These are phyloP conservation scores for Penicillium sp. DNA, from an alignment of 2,329 filamentous ascomycete genomes.

Conservation along the genomic window DNA sequence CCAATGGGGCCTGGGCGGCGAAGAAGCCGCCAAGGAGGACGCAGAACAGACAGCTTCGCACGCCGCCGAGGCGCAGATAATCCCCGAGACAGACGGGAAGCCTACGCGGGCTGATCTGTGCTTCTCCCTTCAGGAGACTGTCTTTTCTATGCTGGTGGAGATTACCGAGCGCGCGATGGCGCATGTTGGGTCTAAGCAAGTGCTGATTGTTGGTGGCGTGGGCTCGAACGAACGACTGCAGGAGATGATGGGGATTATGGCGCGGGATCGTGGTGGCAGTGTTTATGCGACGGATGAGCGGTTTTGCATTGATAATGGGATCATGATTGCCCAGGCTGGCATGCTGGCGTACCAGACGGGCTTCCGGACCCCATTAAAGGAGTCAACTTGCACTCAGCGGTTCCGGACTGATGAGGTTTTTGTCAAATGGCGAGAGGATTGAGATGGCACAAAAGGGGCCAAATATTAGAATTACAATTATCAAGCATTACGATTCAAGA, in stretches of 20 bases:
- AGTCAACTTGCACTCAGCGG: conserved; percentile 82
- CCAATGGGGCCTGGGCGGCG: conserved; percentile 39
- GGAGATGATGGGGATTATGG: conserved; percentile 99
- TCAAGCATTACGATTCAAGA: conserved; percentile 25
- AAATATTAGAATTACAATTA: conserved; percentile 5
- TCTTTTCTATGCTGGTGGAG: conserved; percentile 96
- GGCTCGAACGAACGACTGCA: conserved; percentile 93
- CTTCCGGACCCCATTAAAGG: conserved; percentile 72
- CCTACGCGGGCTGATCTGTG: conserved; percentile 81
- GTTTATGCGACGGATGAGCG: conserved; percentile 95
- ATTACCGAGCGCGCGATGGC: conserved; percentile 99
- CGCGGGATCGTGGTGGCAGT: conserved; percentile 79
- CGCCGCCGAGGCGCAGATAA: conserved; percentile 23
- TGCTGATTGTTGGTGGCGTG: conserved; percentile 92
- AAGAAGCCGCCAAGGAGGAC: conserved; percentile 56
- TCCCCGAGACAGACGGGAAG: conserved; percentile 45
- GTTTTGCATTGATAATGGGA: conserved; percentile 98
- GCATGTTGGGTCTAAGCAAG: conserved; percentile 86
- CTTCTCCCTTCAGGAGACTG: conserved; percentile 92
- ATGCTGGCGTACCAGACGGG: conserved; percentile 82
- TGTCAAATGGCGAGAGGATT: conserved; percentile 73
- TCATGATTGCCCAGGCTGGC: conserved; percentile 98
- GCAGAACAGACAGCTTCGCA: conserved; percentile 15
- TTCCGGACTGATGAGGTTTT: conserved; percentile 82
- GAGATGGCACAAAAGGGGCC: conserved; percentile 13